phyloP scores from a whole-genome alignment of 768 basidiomycete species.

The Pleurotus platypus region DNA sequence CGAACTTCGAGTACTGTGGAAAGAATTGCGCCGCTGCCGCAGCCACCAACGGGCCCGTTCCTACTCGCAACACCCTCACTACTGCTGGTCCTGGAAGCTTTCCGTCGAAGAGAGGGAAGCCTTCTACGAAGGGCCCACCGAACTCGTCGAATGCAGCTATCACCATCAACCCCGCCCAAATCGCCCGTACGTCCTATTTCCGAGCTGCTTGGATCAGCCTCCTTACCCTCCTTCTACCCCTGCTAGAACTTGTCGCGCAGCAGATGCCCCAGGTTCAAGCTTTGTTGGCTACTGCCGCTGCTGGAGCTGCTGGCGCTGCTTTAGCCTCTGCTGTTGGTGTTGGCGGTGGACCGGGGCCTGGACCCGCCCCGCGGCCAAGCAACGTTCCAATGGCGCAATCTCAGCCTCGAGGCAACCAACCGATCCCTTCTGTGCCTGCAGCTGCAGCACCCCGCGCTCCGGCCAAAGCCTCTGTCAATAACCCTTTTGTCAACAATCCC shows the following conservation, averaged over 20 bases:
- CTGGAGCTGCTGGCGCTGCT: conserved; percentile 5
- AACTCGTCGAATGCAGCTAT: background rate
- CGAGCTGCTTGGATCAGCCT: background rate
- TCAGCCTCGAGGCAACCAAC: conserved; percentile 1
- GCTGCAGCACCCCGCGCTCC: conserved; percentile 16
- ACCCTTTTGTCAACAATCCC: conserved; percentile 24
- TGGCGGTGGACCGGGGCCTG: background rate
- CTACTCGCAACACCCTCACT: background rate
- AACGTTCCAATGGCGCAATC: background rate
- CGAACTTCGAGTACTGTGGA: conserved; percentile 58
- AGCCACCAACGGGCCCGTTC: conserved; percentile 12
- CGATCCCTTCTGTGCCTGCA: conserved; percentile 13
- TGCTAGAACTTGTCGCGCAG: conserved; percentile 40
- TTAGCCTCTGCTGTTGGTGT: conserved; percentile 10
- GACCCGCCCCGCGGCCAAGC: background rate
- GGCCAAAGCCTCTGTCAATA: conserved; percentile 19
- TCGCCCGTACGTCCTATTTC: background rate
- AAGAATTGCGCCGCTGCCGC: conserved; percentile 59
- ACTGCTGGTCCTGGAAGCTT: background rate
- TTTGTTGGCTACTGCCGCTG: conserved; percentile 19
- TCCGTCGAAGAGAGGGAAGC: conserved; percentile 8
- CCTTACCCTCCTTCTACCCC: background rate
- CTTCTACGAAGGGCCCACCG: background rate
- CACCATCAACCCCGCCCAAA: background rate
- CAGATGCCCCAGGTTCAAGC: conserved; percentile 45